Base-by-base conservation (phyloP, 2,329 filamentous ascomycete species). In the Didymosphaeria variabile region DNA sequence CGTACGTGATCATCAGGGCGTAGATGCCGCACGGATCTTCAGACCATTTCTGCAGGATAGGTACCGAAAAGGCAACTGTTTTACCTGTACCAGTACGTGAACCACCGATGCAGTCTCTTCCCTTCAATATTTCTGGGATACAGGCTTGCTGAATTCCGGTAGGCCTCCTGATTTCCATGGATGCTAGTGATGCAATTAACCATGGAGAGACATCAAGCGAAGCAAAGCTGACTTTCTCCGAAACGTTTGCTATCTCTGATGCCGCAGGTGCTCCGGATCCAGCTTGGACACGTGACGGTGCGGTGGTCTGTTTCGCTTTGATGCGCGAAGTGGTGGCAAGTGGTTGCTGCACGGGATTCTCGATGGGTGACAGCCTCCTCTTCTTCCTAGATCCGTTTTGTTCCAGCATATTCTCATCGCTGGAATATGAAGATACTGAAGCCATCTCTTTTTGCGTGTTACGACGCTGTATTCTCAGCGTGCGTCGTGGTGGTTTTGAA, bases 81-180 rank as follows among this genome's bases (percentile, higher is more conserved):
- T 99, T 99, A 80, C 95, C 95, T 13, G 94, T 97, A 83, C 95
- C 95, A 0, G 95, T 99, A 64, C 93, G 87, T 74, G 92, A 97
- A 40, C 94, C 94, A 74, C 95, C 95, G 70, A 99, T 97, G 75
- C 73, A 97, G 80, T 99, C 94, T 70, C 91, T 87, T 6, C 95
- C 95, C 69, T 92, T 90, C 36, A 99, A 79, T 61, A 98, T 97
- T 76, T 95, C 91, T 1, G 94, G 94, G 72, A 99, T 98, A 75
- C 92, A 97, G 55, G 89, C 90, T 72, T 91, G 92, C 72, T 99
- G 95, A 82, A 99, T 98, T 17, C 91, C 90, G 0, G 95, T 99
- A 0, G 95, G 95, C 59, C 90, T 85, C 73, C 88, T 91, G 75
- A 99, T 97, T 32, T 93, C 92, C 86, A 92, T 88, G 31, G 86